Base-by-base conservation (phyloP, 2,329 filamentous ascomycete species). In the Fusarium avenaceum region DNA sequence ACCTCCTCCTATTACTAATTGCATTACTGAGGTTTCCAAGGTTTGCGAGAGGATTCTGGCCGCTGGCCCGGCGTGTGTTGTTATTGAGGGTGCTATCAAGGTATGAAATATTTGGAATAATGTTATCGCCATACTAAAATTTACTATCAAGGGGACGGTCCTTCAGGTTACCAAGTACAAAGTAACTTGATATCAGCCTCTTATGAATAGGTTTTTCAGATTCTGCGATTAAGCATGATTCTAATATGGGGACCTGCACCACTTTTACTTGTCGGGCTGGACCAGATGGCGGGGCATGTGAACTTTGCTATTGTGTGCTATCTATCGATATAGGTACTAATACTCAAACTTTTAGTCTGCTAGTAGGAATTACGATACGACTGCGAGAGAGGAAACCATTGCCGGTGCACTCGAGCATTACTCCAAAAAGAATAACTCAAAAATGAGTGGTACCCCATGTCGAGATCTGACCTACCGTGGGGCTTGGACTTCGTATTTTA, bases 21-120 rank as follows among this genome's bases (percentile, higher is more conserved):
- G 13, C 15, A 17, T 24, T 26, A 3, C 19, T 52, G 7, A 44
- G 5, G 1, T 19, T 6, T 30, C 0, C 1, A 40, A 56, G 46
- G 28, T 42, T n/a, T 33, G 28, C 6, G 35, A 56, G 0, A 42
- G 47, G 8, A 42, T 42, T 0, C 0, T 33, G 0, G 0, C 50
- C 3, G 3, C 11, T 0, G 14, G 22, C 0, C 9, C 19, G 4
- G 14, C 20, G 0, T 56, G 39, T 6, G 6, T 38, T 32, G 1
- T 38, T 0, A 24, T 56, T 10, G 30, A 19, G 8, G 3, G 1
- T 0, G 15, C 10, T 9, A 3, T 45, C 2, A 57, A 17, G 24
- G 54, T 55, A 17, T n/a, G n/a, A 39, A 54, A 19, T 19, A 3
- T 11, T 33, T 3, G 8, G 1, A 1, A 20, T 2, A 3, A 11